Evolutionary conservation across 495 filamentous ascomycete genomes (phyloP), one percentile per base, ranked within the genome.

Genomic region (Antarctomyces pellizariae): DNA sequence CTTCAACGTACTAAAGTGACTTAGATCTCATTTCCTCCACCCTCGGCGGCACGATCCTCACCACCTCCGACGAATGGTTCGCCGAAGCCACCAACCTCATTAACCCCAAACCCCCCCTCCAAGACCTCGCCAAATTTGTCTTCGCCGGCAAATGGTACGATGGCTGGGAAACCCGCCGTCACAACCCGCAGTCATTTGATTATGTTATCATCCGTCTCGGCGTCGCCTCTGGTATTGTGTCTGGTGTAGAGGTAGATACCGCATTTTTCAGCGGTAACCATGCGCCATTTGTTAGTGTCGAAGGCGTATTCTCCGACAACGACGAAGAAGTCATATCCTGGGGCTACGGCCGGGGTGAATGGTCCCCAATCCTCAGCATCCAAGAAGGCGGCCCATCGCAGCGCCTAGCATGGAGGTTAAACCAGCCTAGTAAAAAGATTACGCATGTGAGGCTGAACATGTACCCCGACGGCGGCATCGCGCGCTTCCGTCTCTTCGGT

Each of bases 391-490:
- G 78, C 0, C 76, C 80, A 0, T 65, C 57, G 21, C 67, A 75
- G 48, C 48, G 78, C 28, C 75, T 80, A 32, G 74, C 57, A 12
- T 93, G 82, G 82, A 61, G 67, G 40, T 43, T 90, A n/a, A 45
- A 54, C 13, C 43, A 40, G 33, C 49, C 62, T 25, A 65, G 63
- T 17, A 36, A 45, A 23, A 73, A 66, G 45, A 59, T 66, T 14
- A 89, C 80, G 3, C 80, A 93, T 47, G 74, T 90, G 10, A 57
- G 75, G 17, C 49, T 93, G 26, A 65, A 74, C 43, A 89, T 90
- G 80, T 90, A 75, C 46, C 82, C 83, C 0, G 83, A 93, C 39
- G 83, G 83, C 22, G 82, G 83, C n/a, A 89, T 93, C 43, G 78
- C 79, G 13, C 49, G 83, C 24, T 77, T 91, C 41, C 57, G 79